These are phyloP conservation scores for Penicillium nordicum DNA, from an alignment of 2,329 filamentous ascomycete genomes.

Conservation along the genomic window DNA sequence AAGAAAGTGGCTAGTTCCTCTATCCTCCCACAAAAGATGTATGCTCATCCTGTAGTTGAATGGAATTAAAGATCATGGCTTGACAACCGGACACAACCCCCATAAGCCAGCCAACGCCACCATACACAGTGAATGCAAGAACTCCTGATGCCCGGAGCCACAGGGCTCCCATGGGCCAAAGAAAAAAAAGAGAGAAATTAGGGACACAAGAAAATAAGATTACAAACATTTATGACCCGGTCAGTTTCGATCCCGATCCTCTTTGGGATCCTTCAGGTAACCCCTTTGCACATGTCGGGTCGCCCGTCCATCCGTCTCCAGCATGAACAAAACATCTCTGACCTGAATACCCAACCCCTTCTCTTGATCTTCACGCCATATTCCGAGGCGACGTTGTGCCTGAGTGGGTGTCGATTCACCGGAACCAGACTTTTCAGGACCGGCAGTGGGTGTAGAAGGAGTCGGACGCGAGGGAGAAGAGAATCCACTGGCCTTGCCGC, in stretches of 20 bases:
- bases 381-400: slow-evolving; percentile 61
- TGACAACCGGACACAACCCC: neutral
- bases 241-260: slow-evolving; percentile 41
- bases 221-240: slow-evolving; percentile 15
- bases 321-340: slow-evolving; percentile 72
- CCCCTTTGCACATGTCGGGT: slow-evolving; percentile 44
- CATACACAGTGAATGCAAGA: slow-evolving; percentile 21
- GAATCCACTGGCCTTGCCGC: slow-evolving; percentile 36
- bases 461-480: slow-evolving; percentile 36
- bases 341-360: slow-evolving; percentile 78
- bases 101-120: slow-evolving; percentile 15
- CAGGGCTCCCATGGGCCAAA: neutral
- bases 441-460: slow-evolving; percentile 30
- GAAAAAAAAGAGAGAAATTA: slow-evolving; percentile 9
- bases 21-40: neutral
- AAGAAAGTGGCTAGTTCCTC: neutral
- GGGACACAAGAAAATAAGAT: slow-evolving; percentile 17
- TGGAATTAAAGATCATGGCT: slow-evolving; percentile 8
- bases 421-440: slow-evolving; percentile 28
- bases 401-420: slow-evolving; percentile 37
- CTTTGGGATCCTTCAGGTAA: slow-evolving; percentile 42
- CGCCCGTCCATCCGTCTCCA: slow-evolving; percentile 70
- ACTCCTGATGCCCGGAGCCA: slow-evolving; percentile 4
- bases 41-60: slow-evolving; percentile 6
- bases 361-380: slow-evolving; percentile 72